Percentiles rank a stretch among this genome's conserved stretches.
phyloP scores from a whole-genome alignment of 768 basidiomycete genomes.

The Atractiella rhizophila region DNA sequence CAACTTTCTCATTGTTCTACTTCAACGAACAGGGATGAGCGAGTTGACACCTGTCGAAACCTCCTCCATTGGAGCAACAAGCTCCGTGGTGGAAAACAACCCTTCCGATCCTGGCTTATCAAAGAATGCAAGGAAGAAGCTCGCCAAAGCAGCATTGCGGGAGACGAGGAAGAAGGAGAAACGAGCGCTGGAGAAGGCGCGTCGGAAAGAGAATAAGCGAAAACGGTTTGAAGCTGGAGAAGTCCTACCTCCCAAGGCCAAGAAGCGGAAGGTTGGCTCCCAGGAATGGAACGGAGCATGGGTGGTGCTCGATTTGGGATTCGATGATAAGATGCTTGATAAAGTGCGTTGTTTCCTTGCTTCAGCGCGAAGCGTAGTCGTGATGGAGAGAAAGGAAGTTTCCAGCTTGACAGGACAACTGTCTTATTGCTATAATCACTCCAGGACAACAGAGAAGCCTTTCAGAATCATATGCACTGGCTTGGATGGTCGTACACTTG shows the following conservation, averaged over 20 bases:
- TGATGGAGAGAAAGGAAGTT: not conserved
- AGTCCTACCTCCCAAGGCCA: conserved; percentile 17
- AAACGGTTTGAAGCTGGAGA: conserved; percentile 31
- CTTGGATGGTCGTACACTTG: conserved; percentile 64
- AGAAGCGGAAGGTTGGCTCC: conserved; percentile 14
- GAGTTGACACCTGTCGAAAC: too few relatives aligned
- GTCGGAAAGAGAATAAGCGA: conserved; percentile 33
- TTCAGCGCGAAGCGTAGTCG: not conserved
- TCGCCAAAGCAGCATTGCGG: conserved; percentile 28
- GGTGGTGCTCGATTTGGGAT: conserved; percentile 64
- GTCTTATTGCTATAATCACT: not conserved
- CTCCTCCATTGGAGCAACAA: not conserved
- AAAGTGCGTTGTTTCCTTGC: conserved; percentile 34
- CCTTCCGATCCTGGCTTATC: not conserved
- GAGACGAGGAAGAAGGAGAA: conserved; percentile 41
- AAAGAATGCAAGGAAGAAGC: conserved; percentile 7
- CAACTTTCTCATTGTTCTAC: too few relatives aligned
- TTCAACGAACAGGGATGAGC: too few relatives aligned
- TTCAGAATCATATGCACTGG: conserved; percentile 42
- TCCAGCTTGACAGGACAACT: not conserved
- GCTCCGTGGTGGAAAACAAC: conserved; percentile 1
- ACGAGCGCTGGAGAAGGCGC: conserved; percentile 45
- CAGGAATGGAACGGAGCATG: conserved; percentile 27
- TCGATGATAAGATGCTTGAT: conserved; percentile 78
- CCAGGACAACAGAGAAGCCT: not conserved